A percentile compares a stretch with the other conserved stretches of the same genome.
phyloP scores from a whole-genome alignment of 2,329 filamentous ascomycete species.

The Ophiocordyceps sinensis region DNA sequence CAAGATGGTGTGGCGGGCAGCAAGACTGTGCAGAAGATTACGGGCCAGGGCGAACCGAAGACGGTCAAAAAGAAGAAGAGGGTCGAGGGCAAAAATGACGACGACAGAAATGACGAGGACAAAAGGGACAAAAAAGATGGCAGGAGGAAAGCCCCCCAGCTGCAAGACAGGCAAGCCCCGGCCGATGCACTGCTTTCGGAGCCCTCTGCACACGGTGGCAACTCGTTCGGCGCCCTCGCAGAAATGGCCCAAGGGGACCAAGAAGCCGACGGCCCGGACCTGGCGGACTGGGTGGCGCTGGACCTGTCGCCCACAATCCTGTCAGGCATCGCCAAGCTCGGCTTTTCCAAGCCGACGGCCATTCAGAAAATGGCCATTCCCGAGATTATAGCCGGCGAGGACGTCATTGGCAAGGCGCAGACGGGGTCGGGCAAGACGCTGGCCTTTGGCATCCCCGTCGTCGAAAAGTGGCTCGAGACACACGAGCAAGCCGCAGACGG shows the following conservation, averaged over 20 bases:
- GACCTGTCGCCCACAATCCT: constrained; percentile 59
- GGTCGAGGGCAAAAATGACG: constrained; percentile 14
- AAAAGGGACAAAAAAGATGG: not conserved
- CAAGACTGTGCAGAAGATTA: constrained; percentile 13
- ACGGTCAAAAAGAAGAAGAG: no score
- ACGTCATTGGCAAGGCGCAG: constrained; percentile 90
- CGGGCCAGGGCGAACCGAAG: constrained; percentile 10
- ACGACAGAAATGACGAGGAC: no score
- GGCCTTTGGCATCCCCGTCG: constrained; percentile 84
- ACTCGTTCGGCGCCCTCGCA: constrained; percentile 39
- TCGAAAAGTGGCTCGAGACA: constrained; percentile 62
- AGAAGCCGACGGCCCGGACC: constrained; percentile 46
- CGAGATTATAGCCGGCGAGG: constrained; percentile 65
- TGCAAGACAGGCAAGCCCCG: constrained; percentile 16
- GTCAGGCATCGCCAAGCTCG: constrained; percentile 61
- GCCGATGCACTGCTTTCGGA: not conserved
- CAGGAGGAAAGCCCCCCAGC: constrained; percentile 20
- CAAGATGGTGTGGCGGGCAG: constrained; percentile 15
- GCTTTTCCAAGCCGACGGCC: constrained; percentile 64
- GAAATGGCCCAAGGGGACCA: constrained; percentile 33
- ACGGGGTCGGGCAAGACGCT: constrained; percentile 96
- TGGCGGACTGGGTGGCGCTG: constrained; percentile 66
- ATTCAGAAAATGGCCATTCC: constrained; percentile 77
- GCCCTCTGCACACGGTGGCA: constrained; percentile 15
- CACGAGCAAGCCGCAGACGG: constrained; percentile 14